Evolutionary conservation across 768 basidiomycete genomes (phyloP), one percentile per base, ranked within the genome.

Genomic region (Mycena haematopus): DNA sequence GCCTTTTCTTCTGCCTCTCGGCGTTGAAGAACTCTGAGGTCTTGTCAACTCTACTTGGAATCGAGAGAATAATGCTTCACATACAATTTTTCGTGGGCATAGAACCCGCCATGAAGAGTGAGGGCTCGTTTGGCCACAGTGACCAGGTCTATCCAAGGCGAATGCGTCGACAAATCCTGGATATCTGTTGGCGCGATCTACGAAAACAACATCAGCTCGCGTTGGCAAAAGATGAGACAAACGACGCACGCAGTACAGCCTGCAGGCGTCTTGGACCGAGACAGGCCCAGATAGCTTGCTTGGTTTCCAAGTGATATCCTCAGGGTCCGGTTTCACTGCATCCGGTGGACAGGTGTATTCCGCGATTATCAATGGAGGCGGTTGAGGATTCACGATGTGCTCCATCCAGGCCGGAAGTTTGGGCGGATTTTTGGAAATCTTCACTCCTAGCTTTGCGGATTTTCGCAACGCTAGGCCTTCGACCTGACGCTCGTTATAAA

Each of bases 191-290:
- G 45, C 5, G 22, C 24, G 46, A 60, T 33, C 59, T 60, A 54
- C 29, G 11, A 31, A 7, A 21, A 51, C 22, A 1, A n/a, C 13
- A 44, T 36, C 9, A 36, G 36, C 13, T 36, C 56, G 33, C 24
- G 2, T 19, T 17, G n/a, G n/a, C n/a, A n/a, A 6, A 29, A 13
- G 17, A 14, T 7, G 2, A 14, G 27, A 13, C 9, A 6, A 40
- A 17, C 35, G 24, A 42, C 62, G 10, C 50, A 62, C 55, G n/a
- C 61, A 56, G 33, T 62, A 62, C 22, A 62, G 17, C 27, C 61
- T 52, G 44, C 61, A 62, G 6, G 55, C 61, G 17, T 62, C 61
- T 21, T 25, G 25, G 24, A 62, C 50, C n/a, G 55, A 52, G 1
- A 62, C 61, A 9, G 61, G n/a, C 33, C 61, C 61, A 2, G 56